Evolutionary conservation across 306 rosid genomes (phyloP), one percentile per base, ranked within the genome.

Genomic region (Ceratonia siliqua): DNA sequence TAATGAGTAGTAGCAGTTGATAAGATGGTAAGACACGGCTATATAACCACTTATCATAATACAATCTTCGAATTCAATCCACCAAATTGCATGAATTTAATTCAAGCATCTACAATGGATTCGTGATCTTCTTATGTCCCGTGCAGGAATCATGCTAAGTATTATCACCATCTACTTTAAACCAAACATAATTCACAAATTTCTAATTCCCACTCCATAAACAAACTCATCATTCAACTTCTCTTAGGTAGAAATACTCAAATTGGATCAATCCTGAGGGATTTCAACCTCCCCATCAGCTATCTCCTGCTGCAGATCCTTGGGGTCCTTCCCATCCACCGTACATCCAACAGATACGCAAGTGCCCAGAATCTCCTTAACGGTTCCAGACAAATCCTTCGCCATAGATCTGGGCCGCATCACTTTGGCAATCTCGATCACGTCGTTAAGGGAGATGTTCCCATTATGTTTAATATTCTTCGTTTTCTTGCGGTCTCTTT

Each of bases 291-390:
- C 90, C 6, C 89, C 93, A 3, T 86, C 90, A 2, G 79, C 2
- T 21, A 88, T 84, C 65, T 88, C 93, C 77, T 88, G 81, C 85
- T 88, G 90, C 30, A 88, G 76, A 72, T 86, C 93, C 85, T 88
- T 88, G 0, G 90, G 93, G 76, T 86, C 87, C 62, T 86, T 84
- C 6, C 89, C 89, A 33, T 88, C 90, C 5, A 88, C 93, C 28
- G 93, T 86, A 48, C 93, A 88, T 5, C 90, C 93, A 1, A 88
- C 90, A 2, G 93, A 88, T 11, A 88, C 93, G 30, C 93, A 88
- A 0, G 93, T 88, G 10, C 93, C 93, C 5, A 88, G 88, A 1
- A 88, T 88, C 79, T 88, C 93, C 89, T 88, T 86, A 15, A 88
- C 83, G 0, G 82, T 61, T 3, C 93, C 93, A 15, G 74, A n/a